phyloP scores from a whole-genome alignment of 2,329 filamentous ascomycete species.

The Septoria petroselini region DNA sequence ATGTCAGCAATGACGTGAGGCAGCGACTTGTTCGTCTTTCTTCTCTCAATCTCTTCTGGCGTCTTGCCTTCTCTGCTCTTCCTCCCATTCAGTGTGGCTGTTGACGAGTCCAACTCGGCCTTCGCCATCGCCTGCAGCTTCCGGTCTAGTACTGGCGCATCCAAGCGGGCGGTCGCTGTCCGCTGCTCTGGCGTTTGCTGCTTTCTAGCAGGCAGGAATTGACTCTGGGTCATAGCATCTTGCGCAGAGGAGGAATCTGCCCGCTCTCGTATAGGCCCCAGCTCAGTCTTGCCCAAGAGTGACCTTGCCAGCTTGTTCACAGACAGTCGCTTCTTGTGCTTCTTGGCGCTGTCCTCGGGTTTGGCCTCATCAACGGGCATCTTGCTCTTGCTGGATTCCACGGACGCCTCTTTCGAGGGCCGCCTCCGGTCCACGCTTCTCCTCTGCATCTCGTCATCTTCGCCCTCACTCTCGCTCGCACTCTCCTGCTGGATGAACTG shows the following conservation, averaged over 20 bases:
- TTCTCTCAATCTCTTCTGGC: slow-evolving; percentile 6
- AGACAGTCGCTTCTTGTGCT: slow-evolving; percentile 58
- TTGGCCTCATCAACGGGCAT: slow-evolving; percentile 4
- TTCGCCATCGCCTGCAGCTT: slow-evolving; percentile 49
- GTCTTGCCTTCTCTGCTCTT: slow-evolving; percentile 26
- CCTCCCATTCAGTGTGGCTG: slow-evolving; percentile 26
- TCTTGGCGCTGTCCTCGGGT: slow-evolving; percentile 8
- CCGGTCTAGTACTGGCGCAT: slow-evolving; percentile 70
- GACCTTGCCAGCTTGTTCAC: slow-evolving; percentile 65
- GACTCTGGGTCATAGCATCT: slow-evolving; percentile 36
- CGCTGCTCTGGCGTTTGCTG: slow-evolving; percentile 21
- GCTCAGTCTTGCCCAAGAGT: slow-evolving; percentile 38
- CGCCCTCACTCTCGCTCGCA: slow-evolving; percentile 62
- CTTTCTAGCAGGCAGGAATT: slow-evolving; percentile 30
- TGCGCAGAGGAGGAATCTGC: slow-evolving; percentile 32
- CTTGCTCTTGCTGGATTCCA: slow-evolving; percentile 4
- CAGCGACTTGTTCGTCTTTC: slow-evolving; percentile 17
- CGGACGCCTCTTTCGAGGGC: slow-evolving; percentile 5
- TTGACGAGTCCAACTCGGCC: slow-evolving; percentile 32
- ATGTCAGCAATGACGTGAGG: slow-evolving; percentile 51
- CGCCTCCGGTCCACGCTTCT: slow-evolving; percentile 14
- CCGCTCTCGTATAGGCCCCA: slow-evolving; percentile 50
- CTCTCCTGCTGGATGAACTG: slow-evolving; percentile 61
- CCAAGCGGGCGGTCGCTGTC: slow-evolving; percentile 43
- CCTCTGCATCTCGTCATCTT: slow-evolving; percentile 23